Percentiles rank a stretch among this genome's conserved stretches.
phyloP scores from a whole-genome alignment of 2,329 filamentous ascomycete genomes.

The Huntiella savannae region DNA sequence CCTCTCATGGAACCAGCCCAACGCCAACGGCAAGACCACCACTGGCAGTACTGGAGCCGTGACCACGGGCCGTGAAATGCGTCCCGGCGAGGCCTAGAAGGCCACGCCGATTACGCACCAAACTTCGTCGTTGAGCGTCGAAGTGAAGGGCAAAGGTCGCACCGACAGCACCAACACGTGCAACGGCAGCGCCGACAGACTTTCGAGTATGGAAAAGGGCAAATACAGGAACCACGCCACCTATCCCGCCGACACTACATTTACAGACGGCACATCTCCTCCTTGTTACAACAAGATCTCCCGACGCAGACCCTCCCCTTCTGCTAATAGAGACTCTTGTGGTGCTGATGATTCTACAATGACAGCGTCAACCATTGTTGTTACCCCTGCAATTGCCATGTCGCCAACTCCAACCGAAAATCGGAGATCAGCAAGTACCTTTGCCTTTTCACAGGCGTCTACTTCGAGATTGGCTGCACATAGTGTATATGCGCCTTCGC shows the following conservation, averaged over 20 bases:
- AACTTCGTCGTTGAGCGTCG: not conserved
- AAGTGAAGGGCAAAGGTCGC: not conserved
- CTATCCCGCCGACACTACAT: not conserved
- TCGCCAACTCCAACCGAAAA: no score
- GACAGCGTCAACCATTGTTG: no score
- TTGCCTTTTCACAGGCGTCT: no score
- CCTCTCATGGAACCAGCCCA: conserved; percentile 70
- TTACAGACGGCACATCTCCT: no score
- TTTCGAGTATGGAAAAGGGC: not conserved
- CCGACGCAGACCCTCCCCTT: no score
- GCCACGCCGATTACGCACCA: conserved; percentile 3
- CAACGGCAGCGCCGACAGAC: not conserved
- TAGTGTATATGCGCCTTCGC: no score
- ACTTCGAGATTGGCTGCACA: no score
- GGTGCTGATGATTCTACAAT: no score
- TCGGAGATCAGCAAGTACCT: no score
- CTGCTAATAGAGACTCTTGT: no score
- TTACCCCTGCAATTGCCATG: no score
- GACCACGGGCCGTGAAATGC: conserved; percentile 37
- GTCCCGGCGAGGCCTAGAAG: conserved; percentile 24
- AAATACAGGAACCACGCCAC: not conserved
- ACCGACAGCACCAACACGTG: not conserved
- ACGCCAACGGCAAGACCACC: conserved; percentile 22
- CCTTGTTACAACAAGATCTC: no score
- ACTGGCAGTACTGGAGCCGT: conserved; percentile 22